Base-by-base conservation (phyloP, 2,329 filamentous ascomycete species). In the Epichloe brachyelytri region DNA sequence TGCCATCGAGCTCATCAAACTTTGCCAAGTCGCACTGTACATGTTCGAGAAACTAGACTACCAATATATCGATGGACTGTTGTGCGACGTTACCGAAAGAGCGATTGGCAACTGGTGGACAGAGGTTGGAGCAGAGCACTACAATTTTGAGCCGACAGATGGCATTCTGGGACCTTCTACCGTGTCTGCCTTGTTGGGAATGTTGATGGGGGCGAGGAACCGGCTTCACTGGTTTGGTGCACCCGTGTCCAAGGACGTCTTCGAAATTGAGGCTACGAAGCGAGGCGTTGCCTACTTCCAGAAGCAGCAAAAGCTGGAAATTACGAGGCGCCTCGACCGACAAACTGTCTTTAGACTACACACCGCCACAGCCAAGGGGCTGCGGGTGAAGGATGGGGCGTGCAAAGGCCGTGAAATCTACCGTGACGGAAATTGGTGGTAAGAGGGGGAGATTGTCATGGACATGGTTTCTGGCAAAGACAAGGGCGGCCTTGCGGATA, bases 71-170 rank as follows among this genome's bases (percentile, higher is more conserved):
- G 93, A 98, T 61, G 93, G 93, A 0, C 70, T 96, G 22, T 77
- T 98, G 3, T 98, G 93, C 65, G 93, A 98, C 68, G 76, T 93
- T 43, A 97, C 93, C 0, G 93, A 98, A 65, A 83, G 78, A 55
- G 88, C 90, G 2, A 82, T 97, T 59, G 85, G 83, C 55, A 87
- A 96, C 65, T 98, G 93, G 93, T 97, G 93, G 93, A 83, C 86
- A 1, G 88, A 95, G 60, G 85, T 96, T 53, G 93, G 93, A 2
- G 84, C 83, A 0, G 91, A 97, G 57, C 84, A 93, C 61, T 96
- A 91, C 71, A 94, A 91, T 51, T 80, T 89, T 36, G 93, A 97
- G 65, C 91, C 93, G 1, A 86, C 85, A 10, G 93, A 98, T 68
- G 91, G 91, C 12, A 89, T 95, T 20, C 71, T 98, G 2, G 93